A percentile compares a stretch with the other conserved stretches of the same genome.
Evolutionary conservation across 352 stramenopile species (phyloP).

Genomic region (Phytophthora pini): DNA sequence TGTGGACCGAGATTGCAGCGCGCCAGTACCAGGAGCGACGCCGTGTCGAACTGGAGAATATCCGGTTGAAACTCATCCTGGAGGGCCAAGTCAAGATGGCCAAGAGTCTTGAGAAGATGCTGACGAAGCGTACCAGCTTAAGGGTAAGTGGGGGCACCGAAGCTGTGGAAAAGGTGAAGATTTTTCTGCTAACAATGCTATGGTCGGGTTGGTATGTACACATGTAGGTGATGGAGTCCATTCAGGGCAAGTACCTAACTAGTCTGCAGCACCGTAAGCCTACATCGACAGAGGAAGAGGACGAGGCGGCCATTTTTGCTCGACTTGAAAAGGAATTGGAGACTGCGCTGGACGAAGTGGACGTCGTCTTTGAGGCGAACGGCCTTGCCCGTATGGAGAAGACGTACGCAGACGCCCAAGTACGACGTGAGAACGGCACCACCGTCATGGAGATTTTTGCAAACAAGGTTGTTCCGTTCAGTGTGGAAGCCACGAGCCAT

Average conservation of each 20-base stretch:
- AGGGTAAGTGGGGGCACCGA: conserved; percentile 28
- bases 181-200: conserved; percentile 30
- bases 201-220: conserved; percentile 33
- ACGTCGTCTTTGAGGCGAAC: conserved; percentile 57
- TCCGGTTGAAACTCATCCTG: conserved; percentile 55
- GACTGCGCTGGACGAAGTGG: conserved; percentile 49
- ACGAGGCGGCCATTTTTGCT: conserved; percentile 56
- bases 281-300: conserved; percentile 45
- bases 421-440: conserved; percentile 48
- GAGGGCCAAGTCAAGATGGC: conserved; percentile 64
- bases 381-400: conserved; percentile 58
- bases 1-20: conserved; percentile 63
- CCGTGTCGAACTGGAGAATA: conserved; percentile 63
- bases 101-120: conserved; percentile 57
- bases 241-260: conserved; percentile 50
- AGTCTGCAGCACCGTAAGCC: conserved; percentile 49
- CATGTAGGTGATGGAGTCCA: conserved; percentile 53
- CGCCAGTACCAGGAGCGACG: conserved; percentile 58
- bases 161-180: conserved; percentile 5
- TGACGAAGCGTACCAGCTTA: conserved; percentile 59
- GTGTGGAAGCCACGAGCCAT: conserved; percentile 41
- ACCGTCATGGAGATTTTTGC: conserved; percentile 65
- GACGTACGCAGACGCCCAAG: conserved; percentile 53
- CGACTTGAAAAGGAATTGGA: conserved; percentile 52
- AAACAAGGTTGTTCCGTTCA: conserved; percentile 67